Conservation (phyloP, 768 basidiomycete species). For the Leucogyrophana mollusca region DNA sequence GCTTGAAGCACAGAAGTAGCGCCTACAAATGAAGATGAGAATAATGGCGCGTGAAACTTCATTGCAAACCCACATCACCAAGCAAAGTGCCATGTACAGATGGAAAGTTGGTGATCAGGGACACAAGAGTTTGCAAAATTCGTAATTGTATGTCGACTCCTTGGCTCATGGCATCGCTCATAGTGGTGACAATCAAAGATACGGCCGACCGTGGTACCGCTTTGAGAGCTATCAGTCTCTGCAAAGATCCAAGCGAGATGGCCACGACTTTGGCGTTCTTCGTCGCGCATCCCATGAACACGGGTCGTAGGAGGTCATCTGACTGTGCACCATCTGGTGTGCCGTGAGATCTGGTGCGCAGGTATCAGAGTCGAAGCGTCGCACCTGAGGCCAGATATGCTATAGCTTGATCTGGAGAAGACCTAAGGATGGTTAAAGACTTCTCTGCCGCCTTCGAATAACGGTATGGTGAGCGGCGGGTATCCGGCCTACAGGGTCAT, state of each 20-base stretch:
- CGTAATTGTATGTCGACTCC: conserved; percentile 97
- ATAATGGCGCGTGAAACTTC: no score
- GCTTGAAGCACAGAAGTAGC: conserved; percentile 88
- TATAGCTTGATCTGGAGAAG: conserved; percentile 81
- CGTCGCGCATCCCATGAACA: conserved; percentile 93
- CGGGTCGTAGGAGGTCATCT: conserved; percentile 77
- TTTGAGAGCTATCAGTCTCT: conserved; percentile 83
- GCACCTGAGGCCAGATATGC: conserved; percentile 70
- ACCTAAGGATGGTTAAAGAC: conserved; percentile 73
- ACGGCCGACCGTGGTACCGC: conserved; percentile 82
- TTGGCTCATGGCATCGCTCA: conserved; percentile 86
- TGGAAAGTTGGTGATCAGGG: conserved; percentile 85
- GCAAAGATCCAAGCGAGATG: conserved; percentile 87
- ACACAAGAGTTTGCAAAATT: conserved; percentile 89
- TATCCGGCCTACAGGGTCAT: conserved; percentile 1
- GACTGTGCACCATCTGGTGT: conserved; percentile 71
- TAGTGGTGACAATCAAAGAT: conserved; percentile 75
- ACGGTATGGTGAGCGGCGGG: conserved; percentile 11
- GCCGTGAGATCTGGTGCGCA: conserved; percentile 10
- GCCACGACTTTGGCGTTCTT: conserved; percentile 93
- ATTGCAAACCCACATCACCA: conserved; percentile 62
- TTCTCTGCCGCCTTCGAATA: conserved; percentile 78
- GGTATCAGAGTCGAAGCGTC: conserved; percentile 18
- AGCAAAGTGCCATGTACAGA: conserved; percentile 77
- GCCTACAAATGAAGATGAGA: conserved; percentile 49